These are phyloP conservation scores for Bipolaris zeicola DNA, from an alignment of 2,329 filamentous ascomycete species.

Conservation along the genomic window DNA sequence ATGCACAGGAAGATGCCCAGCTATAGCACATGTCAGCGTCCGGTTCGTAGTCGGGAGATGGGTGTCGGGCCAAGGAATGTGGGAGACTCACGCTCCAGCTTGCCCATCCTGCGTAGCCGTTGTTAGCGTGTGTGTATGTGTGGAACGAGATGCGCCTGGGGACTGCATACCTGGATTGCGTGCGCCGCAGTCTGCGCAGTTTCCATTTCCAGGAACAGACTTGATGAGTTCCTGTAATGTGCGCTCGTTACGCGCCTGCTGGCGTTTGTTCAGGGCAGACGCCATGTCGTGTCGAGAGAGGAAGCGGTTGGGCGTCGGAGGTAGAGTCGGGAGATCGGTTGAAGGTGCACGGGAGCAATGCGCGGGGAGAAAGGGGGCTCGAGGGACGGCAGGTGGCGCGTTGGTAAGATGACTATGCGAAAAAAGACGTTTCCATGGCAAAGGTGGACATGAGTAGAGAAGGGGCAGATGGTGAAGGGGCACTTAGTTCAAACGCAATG, in stretches of 20 bases:
- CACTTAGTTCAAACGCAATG: conserved; percentile 24
- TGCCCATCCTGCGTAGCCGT: conserved; percentile 73
- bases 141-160: conserved; percentile 10
- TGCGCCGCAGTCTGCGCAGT: conserved; percentile 90
- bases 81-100: conserved; percentile 82
- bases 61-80: not conserved
- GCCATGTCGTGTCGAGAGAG: conserved; percentile 61
- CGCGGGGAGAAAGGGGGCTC: conserved; percentile 19
- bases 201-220: conserved; percentile 83
- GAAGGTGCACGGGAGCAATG: conserved; percentile 26
- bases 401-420: conserved; percentile 12
- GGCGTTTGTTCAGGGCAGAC: conserved; percentile 83
- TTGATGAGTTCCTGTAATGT: conserved; percentile 87
- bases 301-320: conserved; percentile 21
- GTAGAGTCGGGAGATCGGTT: conserved; percentile 23
- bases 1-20: conserved; percentile 96
- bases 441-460: conserved; percentile 17
- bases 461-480: conserved; percentile 25
- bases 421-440: conserved; percentile 24
- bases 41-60: not conserved
- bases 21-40: conserved; percentile 54
- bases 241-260: conserved; percentile 97
- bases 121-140: conserved; percentile 34
- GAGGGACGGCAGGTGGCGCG: conserved; percentile 18
- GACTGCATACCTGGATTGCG: conserved; percentile 80